Conservation (phyloP, 495 filamentous ascomycete species). For the Aspergillus campestris region DNA sequence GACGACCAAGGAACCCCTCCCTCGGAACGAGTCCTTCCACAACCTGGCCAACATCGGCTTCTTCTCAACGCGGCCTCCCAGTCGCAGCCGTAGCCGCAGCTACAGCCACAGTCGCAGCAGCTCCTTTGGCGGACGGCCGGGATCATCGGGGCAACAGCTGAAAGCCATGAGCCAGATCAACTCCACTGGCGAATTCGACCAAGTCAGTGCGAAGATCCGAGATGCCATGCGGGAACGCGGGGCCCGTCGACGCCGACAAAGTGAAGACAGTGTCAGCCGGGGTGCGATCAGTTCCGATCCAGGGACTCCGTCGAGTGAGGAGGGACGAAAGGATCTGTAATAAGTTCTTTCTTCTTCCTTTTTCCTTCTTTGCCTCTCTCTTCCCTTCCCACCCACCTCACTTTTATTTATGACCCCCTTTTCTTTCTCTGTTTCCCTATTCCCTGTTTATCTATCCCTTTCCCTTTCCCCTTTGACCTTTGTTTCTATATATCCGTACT, state of each 20-base stretch:
- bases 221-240: conserved; percentile 83
- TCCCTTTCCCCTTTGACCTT: neutral
- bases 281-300: conserved; percentile 38
- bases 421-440: neutral
- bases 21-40: conserved; percentile 85
- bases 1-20: conserved; percentile 46
- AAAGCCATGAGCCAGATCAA: conserved; percentile 67
- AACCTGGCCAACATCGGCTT: conserved; percentile 79
- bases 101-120: conserved; percentile 64
- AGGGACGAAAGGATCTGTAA: conserved; percentile 36
- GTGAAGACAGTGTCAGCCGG: conserved; percentile 43
- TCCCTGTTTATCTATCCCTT: neutral
- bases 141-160: conserved; percentile 54
- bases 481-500: neutral
- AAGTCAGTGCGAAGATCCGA: conserved; percentile 79
- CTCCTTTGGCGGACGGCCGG: conserved; percentile 48
- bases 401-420: neutral
- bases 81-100: conserved; percentile 50
- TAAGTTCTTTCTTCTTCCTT: neutral
- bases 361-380: neutral
- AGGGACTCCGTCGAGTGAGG: conserved; percentile 37
- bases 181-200: conserved; percentile 62
- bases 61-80: conserved; percentile 78
- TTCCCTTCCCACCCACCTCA: too few relatives aligned
- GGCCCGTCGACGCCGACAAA: conserved; percentile 60